Conservation (phyloP, 768 basidiomycete genomes). For the Amanita molliuscula region DNA sequence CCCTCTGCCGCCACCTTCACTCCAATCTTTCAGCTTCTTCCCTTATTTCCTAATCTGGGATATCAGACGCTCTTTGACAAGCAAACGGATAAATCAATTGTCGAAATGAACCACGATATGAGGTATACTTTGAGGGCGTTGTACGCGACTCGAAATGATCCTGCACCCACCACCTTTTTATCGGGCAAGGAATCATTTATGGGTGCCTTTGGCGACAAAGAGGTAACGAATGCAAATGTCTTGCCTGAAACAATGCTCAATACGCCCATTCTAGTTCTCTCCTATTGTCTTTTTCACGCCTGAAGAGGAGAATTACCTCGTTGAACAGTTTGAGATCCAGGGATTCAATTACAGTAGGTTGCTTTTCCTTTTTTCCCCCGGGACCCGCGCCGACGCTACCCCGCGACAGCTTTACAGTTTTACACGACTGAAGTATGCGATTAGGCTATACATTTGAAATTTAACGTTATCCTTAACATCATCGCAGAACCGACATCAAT, state of each 20-base stretch:
- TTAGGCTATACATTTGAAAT: background rate
- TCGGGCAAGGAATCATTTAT: constrained; percentile 38
- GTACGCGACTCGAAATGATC: constrained; percentile 38
- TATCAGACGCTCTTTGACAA: constrained; percentile 59
- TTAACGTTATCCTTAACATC: background rate
- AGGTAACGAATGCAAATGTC: constrained; percentile 23
- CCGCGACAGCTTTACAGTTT: constrained; percentile 46
- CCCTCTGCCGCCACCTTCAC: constrained; percentile 32
- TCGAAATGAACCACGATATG: constrained; percentile 47
- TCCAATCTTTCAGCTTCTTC: constrained; percentile 30
- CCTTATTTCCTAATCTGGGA: constrained; percentile 37
- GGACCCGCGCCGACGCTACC: background rate
- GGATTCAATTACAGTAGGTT: constrained; percentile 52
- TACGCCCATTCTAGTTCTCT: constrained; percentile 32
- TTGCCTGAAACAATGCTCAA: background rate
- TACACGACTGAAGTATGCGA: constrained; percentile 42
- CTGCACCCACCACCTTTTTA: constrained; percentile 48
- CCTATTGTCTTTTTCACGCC: constrained; percentile 48
- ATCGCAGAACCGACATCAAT: constrained; percentile 28
- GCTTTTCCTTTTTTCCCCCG: background rate
- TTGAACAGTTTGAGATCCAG: constrained; percentile 47
- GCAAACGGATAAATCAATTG: constrained; percentile 33
- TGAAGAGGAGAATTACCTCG: constrained; percentile 62
- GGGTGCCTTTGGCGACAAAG: constrained; percentile 36
- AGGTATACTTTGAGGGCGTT: constrained; percentile 48